Conservation (phyloP, 768 basidiomycete genomes). For the Suillus americanus region DNA sequence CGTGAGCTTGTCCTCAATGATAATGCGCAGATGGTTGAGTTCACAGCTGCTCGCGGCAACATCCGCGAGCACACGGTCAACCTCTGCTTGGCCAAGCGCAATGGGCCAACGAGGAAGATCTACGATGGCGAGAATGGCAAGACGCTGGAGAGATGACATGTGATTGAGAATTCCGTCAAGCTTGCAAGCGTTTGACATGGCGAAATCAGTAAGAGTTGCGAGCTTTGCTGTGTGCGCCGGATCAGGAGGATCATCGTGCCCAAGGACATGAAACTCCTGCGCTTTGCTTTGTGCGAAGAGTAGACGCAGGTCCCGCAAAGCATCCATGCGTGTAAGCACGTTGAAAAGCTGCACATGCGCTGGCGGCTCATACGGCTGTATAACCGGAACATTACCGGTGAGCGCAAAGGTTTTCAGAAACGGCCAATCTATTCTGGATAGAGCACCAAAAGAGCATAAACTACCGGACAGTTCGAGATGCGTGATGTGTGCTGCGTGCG, state of each 20-base stretch:
- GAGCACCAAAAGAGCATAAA: slow-evolving; percentile 24
- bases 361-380: slow-evolving; percentile 6
- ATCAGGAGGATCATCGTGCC: slow-evolving; percentile 17
- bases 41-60: slow-evolving; percentile 32
- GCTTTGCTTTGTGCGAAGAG: slow-evolving; percentile 30
- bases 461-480: slow-evolving; percentile 34
- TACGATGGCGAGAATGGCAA: slow-evolving; percentile 33
- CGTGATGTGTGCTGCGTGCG: slow-evolving; percentile 27
- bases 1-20: slow-evolving; percentile 36
- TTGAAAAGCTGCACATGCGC: slow-evolving; percentile 28
- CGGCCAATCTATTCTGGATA: slow-evolving; percentile 33
- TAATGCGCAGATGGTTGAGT: slow-evolving; percentile 33
- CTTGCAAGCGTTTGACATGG: slow-evolving; percentile 35
- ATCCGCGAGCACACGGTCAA: slow-evolving; percentile 29
- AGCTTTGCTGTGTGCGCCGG: slow-evolving; percentile 26
- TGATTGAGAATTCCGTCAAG: slow-evolving; percentile 30
- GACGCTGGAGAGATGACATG: slow-evolving; percentile 26
- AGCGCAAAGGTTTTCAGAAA: slow-evolving; percentile 28
- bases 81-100: slow-evolving; percentile 33
- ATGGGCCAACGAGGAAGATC: slow-evolving; percentile 38
- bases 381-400: slow-evolving; percentile 30
- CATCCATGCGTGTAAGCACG: slow-evolving; percentile 30
- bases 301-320: slow-evolving; percentile 29
- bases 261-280: slow-evolving; percentile 29
- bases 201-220: slow-evolving; percentile 34